Evolutionary conservation across 352 stramenopile species (phyloP).

Genomic region (Blastocystis sp.): DNA sequence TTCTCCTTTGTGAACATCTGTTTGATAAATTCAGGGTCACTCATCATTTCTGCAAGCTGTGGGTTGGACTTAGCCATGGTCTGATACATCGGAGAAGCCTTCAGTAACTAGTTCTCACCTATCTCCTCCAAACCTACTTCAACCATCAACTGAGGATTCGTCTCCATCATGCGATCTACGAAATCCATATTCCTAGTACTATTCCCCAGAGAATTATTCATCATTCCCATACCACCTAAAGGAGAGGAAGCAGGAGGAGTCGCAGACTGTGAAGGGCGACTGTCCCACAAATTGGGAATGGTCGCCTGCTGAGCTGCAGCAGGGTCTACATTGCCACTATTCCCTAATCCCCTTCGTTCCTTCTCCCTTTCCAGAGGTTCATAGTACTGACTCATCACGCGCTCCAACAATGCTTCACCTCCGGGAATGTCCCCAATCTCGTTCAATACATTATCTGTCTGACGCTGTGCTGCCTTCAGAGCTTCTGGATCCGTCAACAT

Average conservation of each 20-base stretch:
- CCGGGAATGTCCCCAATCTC: slow-evolving; percentile 44
- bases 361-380: slow-evolving; percentile 30
- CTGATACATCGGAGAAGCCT: slow-evolving; percentile 2
- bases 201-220: background rate
- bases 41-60: slow-evolving; percentile 28
- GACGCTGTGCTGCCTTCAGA: slow-evolving; percentile 6
- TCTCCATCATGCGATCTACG: background rate
- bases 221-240: background rate
- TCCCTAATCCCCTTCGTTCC: background rate
- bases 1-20: slow-evolving; percentile 35
- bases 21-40: background rate
- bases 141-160: slow-evolving; percentile 22
- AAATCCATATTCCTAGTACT: background rate
- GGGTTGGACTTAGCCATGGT: slow-evolving; percentile 2
- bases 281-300: slow-evolving; percentile 33
- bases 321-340: background rate
- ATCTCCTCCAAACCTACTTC: background rate
- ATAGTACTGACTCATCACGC: slow-evolving; percentile 64
- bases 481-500: slow-evolving; percentile 31
- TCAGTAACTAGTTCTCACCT: slow-evolving; percentile 1
- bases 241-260: background rate
- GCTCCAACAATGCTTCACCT: slow-evolving; percentile 42
- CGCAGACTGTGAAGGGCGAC: background rate
- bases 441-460: slow-evolving; percentile 35
- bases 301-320: background rate